Conservation (phyloP, 1,284 basidiomycete species). For the Peniophora sp. region DNA sequence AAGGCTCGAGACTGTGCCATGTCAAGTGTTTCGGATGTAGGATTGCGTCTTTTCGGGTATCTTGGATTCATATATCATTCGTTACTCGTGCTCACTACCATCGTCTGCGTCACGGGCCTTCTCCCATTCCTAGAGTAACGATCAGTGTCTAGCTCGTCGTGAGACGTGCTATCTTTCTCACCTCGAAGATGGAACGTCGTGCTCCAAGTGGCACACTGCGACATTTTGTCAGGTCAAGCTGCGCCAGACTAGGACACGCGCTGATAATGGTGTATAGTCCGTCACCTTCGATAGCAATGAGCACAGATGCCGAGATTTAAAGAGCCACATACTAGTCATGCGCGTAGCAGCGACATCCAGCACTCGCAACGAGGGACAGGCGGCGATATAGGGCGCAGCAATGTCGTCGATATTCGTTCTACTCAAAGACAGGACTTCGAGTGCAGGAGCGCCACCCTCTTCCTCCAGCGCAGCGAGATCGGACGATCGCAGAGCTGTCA, state of each 20-base stretch:
- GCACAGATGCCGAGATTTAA: background rate
- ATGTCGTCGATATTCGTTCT: slow-evolving; percentile 56
- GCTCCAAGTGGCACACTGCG: slow-evolving; percentile 51
- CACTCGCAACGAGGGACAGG: slow-evolving; percentile 37
- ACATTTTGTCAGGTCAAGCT: slow-evolving; percentile 58
- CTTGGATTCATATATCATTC: slow-evolving; percentile 5
- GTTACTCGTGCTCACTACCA: slow-evolving; percentile 16
- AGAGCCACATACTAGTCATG: slow-evolving; percentile 39
- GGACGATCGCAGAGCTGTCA: slow-evolving; percentile 41
- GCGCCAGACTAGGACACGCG: slow-evolving; percentile 40
- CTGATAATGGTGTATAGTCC: slow-evolving; percentile 54
- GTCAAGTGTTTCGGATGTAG: background rate
- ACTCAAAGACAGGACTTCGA: slow-evolving; percentile 48
- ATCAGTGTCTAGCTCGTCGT: background rate
- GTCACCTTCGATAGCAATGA: slow-evolving; percentile 28
- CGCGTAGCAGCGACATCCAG: slow-evolving; percentile 52
- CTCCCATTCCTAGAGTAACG: slow-evolving; percentile 35
- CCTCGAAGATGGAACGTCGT: slow-evolving; percentile 62
- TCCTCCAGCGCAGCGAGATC: slow-evolving; percentile 44
- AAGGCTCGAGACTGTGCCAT: no score
- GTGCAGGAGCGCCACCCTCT: slow-evolving; percentile 20
- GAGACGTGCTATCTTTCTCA: slow-evolving; percentile 12
- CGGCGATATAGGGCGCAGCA: slow-evolving; percentile 41
- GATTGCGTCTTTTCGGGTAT: background rate
- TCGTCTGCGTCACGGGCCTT: slow-evolving; percentile 9